Base-by-base conservation (phyloP, 768 basidiomycete genomes). In the Tubosaeta sp. region DNA sequence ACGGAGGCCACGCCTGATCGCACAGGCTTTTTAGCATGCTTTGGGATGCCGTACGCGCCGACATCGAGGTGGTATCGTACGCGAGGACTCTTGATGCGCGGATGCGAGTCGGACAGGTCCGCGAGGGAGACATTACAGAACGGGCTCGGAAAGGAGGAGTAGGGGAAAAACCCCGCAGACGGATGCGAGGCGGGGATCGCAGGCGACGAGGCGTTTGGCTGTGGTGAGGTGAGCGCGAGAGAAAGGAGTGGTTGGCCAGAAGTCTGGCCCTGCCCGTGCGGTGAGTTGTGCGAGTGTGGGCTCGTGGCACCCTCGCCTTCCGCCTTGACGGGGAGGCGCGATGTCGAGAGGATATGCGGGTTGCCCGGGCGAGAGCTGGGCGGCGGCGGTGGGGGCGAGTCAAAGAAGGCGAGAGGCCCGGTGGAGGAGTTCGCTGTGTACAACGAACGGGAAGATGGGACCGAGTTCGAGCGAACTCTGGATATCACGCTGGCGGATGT, bases 41-140 rank as follows among this genome's bases (percentile, higher is more conserved):
- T 95, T 0, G 92, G 85, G 46, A 93, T 88, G 5, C 92, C 92
- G 58, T 89, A 92, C 12, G 90, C 90, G 14, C 87, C 91, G 13
- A 85, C 82, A 46, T 90, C 85, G 33, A 94, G 76, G 56, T 79
- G 74, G 57, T 75, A 80, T 33, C 74, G 64, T 57, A 62, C 64
- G 44, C 61, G 60, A 25, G 66, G 63, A 43, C 67, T 63, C 63
- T 71, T 71, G 49, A 62, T 53, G 39, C 60, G 64, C 34, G 64
- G 67, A 42, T 62, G 65, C 39, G 65, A 65, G 37, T 62, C 64
- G 14, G 55, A 66, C 35, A 54, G 65, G 50, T 46, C 69, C 35
- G 65, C 44, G 1, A 64, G 50, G 7, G 66, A 59, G 27, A 64
- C 58, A 46, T 63, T 63, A 38, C 63, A 65, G 41, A 60, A 65